A percentile compares a stretch with the other conserved stretches of the same genome.
phyloP scores from a whole-genome alignment of 1,284 basidiomycete species.

The Athelia sp. region DNA sequence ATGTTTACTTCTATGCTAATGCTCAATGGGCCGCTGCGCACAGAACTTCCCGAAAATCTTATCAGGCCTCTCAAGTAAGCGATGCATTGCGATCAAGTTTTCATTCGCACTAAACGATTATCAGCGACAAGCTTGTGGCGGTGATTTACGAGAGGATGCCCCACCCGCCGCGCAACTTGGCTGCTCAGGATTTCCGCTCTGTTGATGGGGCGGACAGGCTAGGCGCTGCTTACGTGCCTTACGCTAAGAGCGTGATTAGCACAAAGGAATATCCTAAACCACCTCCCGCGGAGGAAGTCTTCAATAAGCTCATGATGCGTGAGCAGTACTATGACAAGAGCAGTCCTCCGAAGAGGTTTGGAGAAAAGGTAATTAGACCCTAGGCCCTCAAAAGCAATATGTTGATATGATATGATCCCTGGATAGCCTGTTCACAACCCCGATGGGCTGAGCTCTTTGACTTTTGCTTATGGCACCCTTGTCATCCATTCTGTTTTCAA shows the following conservation, averaged over 20 bases:
- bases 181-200: constrained; percentile 27
- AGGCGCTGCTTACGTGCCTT: constrained; percentile 4
- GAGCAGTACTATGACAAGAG: too few species aligned
- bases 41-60: too few species aligned
- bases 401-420: constrained; percentile 25
- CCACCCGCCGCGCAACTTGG: constrained; percentile 42
- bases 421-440: constrained; percentile 30
- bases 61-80: too few species aligned
- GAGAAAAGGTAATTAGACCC: constrained; percentile 38
- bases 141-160: constrained; percentile 42
- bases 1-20: too few species aligned
- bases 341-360: constrained; percentile 37
- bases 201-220: constrained; percentile 42
- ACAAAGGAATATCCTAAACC: constrained; percentile 26
- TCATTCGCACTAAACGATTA: not conserved
- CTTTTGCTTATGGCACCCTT: constrained; percentile 38
- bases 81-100: too few species aligned
- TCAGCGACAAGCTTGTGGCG: constrained; percentile 19
- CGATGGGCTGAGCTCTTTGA: constrained; percentile 42
- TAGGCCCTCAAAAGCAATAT: constrained; percentile 29
- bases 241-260: too few species aligned
- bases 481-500: constrained; percentile 44
- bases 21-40: too few species aligned
- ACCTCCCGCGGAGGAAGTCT: constrained; percentile 11
- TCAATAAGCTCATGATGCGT: too few species aligned